phyloP scores from a whole-genome alignment of 371 early-diverging fungal genomes.

The Lichtheimia hyalospora region DNA sequence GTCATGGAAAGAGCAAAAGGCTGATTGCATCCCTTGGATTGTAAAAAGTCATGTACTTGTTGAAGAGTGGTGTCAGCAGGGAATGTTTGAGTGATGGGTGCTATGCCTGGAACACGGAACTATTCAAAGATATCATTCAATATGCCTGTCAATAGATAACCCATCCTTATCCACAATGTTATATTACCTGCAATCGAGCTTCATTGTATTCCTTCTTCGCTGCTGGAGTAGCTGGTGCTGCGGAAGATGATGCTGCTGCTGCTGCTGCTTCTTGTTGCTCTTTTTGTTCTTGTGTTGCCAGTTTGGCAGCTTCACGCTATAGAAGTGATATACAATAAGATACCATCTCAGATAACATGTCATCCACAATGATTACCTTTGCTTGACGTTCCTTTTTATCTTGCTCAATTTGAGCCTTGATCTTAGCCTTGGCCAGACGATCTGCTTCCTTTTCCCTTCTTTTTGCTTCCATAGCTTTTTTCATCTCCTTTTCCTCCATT shows the following conservation, averaged over 20 bases:
- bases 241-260: slow-evolving; percentile 15
- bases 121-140: slow-evolving; percentile 9
- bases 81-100: slow-evolving; percentile 73
- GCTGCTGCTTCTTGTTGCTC: slow-evolving; percentile 16
- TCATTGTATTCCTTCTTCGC: slow-evolving; percentile 66
- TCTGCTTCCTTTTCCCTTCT: slow-evolving; percentile 83
- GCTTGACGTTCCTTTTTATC: slow-evolving; percentile 79
- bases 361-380: slow-evolving; percentile 21
- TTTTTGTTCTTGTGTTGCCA: slow-evolving; percentile 11
- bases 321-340: background rate
- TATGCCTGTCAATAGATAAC: too few species aligned
- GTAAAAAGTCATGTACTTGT: slow-evolving; percentile 65
- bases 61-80: slow-evolving; percentile 65
- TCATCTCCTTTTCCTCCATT: slow-evolving; percentile 72
- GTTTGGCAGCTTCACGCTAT: slow-evolving; percentile 26
- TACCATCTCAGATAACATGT: background rate
- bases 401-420: slow-evolving; percentile 85
- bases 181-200: slow-evolving; percentile 66
- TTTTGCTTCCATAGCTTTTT: slow-evolving; percentile 70
- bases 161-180: background rate
- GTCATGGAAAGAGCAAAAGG: slow-evolving; percentile 69
- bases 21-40: slow-evolving; percentile 48
- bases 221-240: slow-evolving; percentile 17
- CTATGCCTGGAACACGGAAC: slow-evolving; percentile 54
- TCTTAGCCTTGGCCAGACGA: slow-evolving; percentile 68